A percentile compares a stretch with the other conserved stretches of the same genome.
Conservation (phyloP, 192 early-diverging fungal genomes). For the Spizellomyces punctatus region DNA sequence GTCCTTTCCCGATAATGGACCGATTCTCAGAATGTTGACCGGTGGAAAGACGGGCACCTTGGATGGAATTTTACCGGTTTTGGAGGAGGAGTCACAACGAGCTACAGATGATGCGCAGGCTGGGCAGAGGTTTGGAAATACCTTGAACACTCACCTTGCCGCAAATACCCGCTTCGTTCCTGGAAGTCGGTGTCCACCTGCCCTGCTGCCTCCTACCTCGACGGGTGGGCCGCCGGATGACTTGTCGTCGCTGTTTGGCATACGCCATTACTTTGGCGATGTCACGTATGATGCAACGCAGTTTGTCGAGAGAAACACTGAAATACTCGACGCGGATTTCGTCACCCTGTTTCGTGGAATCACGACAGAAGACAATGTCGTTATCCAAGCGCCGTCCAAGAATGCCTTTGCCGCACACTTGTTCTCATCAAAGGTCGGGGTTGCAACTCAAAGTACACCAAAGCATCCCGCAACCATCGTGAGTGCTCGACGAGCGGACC, state of each 20-base stretch:
- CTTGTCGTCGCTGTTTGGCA: slow-evolving; percentile 52
- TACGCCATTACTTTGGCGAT: slow-evolving; percentile 62
- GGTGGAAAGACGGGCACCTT: slow-evolving; percentile 42
- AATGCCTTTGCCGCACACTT: slow-evolving; percentile 70
- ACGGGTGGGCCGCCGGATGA: neutral
- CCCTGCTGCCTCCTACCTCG: neutral
- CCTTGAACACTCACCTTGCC: slow-evolving; percentile 4
- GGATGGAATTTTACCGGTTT: slow-evolving; percentile 33
- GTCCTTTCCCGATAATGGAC: slow-evolving; percentile 44
- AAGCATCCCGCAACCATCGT: slow-evolving; percentile 60
- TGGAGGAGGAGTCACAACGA: slow-evolving; percentile 1
- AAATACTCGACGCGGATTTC: slow-evolving; percentile 70
- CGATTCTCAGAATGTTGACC: slow-evolving; percentile 4
- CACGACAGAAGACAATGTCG: neutral
- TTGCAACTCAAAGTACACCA: slow-evolving; percentile 50
- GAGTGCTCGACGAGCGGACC: slow-evolving; percentile 68
- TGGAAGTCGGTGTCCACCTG: slow-evolving; percentile 12
- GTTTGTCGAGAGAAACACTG: slow-evolving; percentile 62
- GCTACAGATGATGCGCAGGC: neutral
- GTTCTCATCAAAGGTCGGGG: slow-evolving; percentile 62
- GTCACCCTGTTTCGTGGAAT: slow-evolving; percentile 67
- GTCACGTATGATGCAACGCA: slow-evolving; percentile 74
- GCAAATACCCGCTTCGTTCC: slow-evolving; percentile 15
- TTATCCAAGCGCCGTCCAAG: slow-evolving; percentile 40
- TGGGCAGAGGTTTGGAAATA: too few relatives aligned